phyloP scores from a whole-genome alignment of 1,284 basidiomycete genomes.

The Leccinum laetum region DNA sequence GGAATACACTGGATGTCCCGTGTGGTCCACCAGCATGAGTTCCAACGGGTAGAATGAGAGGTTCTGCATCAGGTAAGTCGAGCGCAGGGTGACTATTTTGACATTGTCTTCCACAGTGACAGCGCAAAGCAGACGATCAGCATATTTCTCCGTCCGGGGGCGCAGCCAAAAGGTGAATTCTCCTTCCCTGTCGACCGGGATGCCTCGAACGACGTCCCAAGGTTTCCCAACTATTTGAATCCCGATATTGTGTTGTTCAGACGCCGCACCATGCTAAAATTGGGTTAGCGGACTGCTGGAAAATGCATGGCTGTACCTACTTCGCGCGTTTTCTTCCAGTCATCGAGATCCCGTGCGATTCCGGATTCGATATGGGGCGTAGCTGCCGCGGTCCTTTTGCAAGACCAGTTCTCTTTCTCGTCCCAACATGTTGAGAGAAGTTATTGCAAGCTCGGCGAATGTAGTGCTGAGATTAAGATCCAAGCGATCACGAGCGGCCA shows the following conservation, averaged over 20 bases:
- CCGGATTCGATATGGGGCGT: slow-evolving; percentile 91
- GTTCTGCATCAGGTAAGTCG: slow-evolving; percentile 94
- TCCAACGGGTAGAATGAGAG: slow-evolving; percentile 93
- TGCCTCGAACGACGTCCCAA: slow-evolving; percentile 90
- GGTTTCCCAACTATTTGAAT: slow-evolving; percentile 84
- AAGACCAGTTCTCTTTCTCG: slow-evolving; percentile 75
- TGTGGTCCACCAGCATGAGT: slow-evolving; percentile 86
- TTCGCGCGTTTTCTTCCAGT: slow-evolving; percentile 95
- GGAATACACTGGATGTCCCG: slow-evolving; percentile 79
- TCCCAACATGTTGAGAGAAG: slow-evolving; percentile 72
- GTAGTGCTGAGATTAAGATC: slow-evolving; percentile 94
- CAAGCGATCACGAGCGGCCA: slow-evolving; percentile 83
- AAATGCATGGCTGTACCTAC: slow-evolving; percentile 40
- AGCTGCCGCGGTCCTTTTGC: slow-evolving; percentile 78
- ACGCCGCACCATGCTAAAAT: slow-evolving; percentile 74
- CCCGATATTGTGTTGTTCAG: slow-evolving; percentile 82
- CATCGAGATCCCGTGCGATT: slow-evolving; percentile 94
- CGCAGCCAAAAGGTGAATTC: slow-evolving; percentile 89
- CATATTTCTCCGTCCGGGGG: slow-evolving; percentile 75
- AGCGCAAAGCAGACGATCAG: slow-evolving; percentile 88
- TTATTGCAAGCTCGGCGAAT: slow-evolving; percentile 86
- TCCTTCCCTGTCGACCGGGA: slow-evolving; percentile 95
- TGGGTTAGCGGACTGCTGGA: slow-evolving; percentile 7
- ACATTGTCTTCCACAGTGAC: slow-evolving; percentile 92
- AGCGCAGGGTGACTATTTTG: slow-evolving; percentile 94